Conservation (phyloP, 345 rosid species). For the Cochlearia excelsa region DNA sequence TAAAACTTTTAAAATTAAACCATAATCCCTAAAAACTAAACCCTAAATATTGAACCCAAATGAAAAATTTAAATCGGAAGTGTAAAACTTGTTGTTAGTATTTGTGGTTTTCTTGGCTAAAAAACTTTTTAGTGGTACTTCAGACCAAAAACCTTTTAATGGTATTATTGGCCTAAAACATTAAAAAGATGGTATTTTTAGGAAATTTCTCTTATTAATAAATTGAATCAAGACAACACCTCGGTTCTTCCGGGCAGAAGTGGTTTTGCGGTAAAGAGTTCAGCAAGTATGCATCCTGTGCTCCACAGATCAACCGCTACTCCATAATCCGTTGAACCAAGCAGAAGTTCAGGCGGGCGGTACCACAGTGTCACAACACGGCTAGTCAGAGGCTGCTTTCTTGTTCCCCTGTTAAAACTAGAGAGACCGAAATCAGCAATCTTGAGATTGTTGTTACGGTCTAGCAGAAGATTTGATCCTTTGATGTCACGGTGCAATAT, state of each 20-base stretch:
- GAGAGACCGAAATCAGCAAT: slow-evolving; percentile 73
- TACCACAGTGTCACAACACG: slow-evolving; percentile 46
- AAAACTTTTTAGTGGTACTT: too few relatives aligned
- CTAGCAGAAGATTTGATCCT: slow-evolving; percentile 60
- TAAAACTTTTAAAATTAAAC: too few relatives aligned
- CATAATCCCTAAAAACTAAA: too few relatives aligned
- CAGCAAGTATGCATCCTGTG: slow-evolving; percentile 42
- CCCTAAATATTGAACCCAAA: too few relatives aligned
- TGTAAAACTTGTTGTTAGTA: too few relatives aligned
- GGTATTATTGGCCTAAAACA: too few relatives aligned
- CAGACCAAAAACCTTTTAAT: too few relatives aligned
- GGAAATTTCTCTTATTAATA: too few relatives aligned
- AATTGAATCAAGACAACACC: slow-evolving; percentile 5
- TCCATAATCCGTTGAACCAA: slow-evolving; percentile 41
- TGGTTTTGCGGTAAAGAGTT: slow-evolving; percentile 38
- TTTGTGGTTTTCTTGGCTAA: too few relatives aligned
- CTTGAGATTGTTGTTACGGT: slow-evolving; percentile 54
- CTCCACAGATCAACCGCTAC: slow-evolving; percentile 42
- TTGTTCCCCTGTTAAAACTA: slow-evolving; percentile 39
- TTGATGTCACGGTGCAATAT: slow-evolving; percentile 70
- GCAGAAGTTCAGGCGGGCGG: slow-evolving; percentile 42
- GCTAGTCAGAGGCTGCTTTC: slow-evolving; percentile 40
- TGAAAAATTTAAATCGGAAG: too few relatives aligned
- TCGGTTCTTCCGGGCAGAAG: slow-evolving; percentile 41
- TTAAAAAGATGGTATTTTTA: too few relatives aligned